These are phyloP conservation scores for Elaeis guineensis DNA, from an alignment of 176 grass and related monocot genomes.

Conservation along the genomic window DNA sequence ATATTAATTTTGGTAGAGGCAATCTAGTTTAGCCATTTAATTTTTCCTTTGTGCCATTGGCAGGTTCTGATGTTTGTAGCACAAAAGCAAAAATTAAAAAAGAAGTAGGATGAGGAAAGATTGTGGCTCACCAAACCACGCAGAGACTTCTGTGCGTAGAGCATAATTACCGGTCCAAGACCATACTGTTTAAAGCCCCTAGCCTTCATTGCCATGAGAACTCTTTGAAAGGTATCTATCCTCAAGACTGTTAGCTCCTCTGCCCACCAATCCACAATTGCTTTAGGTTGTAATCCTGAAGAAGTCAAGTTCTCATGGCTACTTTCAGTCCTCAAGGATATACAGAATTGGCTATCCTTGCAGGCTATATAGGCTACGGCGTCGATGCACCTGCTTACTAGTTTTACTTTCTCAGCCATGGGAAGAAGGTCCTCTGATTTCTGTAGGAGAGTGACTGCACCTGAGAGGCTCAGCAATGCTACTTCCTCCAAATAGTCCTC, in stretches of 20 bases:
- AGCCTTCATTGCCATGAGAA: slow-evolving; percentile 69
- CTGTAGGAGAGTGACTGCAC: slow-evolving; percentile 62
- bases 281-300: slow-evolving; percentile 36
- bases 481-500: slow-evolving; percentile 60
- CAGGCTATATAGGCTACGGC: slow-evolving; percentile 51
- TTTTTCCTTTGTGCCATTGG: no score
- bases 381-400: slow-evolving; percentile 59
- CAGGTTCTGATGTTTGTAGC: no score
- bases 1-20: no score
- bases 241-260: slow-evolving; percentile 64
- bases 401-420: slow-evolving; percentile 46
- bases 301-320: slow-evolving; percentile 17
- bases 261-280: slow-evolving; percentile 60
- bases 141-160: slow-evolving; percentile 88
- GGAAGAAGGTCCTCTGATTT: slow-evolving; percentile 62
- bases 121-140: slow-evolving; percentile 52
- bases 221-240: slow-evolving; percentile 76
- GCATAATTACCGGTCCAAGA: slow-evolving; percentile 73
- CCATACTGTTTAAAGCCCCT: slow-evolving; percentile 69
- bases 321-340: slow-evolving; percentile 5
- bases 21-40: no score
- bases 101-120: background rate
- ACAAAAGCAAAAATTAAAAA: no score
- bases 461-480: slow-evolving; percentile 46
- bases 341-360: slow-evolving; percentile 23